A percentile compares a stretch with the other conserved stretches of the same genome.
Evolutionary conservation across 306 rosid genomes (phyloP).

Genomic region (Medicago arabica): DNA sequence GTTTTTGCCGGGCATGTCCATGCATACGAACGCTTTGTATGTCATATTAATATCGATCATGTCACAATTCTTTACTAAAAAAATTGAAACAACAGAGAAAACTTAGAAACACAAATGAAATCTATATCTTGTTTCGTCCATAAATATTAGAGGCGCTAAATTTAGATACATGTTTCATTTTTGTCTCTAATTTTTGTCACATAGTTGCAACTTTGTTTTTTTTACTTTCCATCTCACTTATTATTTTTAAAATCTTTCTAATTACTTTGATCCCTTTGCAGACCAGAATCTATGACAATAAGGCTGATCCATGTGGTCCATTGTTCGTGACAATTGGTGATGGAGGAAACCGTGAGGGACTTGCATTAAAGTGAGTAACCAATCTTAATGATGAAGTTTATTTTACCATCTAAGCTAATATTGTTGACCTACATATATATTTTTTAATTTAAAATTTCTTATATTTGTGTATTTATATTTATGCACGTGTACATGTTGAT

Average conservation of each 20-base stretch:
- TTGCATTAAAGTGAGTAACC: slow-evolving; percentile 59
- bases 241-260: neutral
- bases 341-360: slow-evolving; percentile 83
- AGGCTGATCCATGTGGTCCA: slow-evolving; percentile 67
- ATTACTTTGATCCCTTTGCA: slow-evolving; percentile 18
- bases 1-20: slow-evolving; percentile 82
- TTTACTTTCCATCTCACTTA: too few relatives aligned
- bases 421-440: too few relatives aligned
- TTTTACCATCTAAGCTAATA: neutral
- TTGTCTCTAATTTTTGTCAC: neutral
- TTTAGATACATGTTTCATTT: neutral
- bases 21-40: slow-evolving; percentile 87
- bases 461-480: too few relatives aligned
- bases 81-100: neutral
- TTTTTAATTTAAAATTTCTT: too few relatives aligned
- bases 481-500: neutral
- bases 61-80: neutral
- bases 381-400: too few relatives aligned
- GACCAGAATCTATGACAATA: slow-evolving; percentile 62
- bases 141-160: neutral
- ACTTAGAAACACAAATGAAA: neutral
- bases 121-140: neutral
- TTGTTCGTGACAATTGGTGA: slow-evolving; percentile 68
- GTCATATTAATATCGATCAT: slow-evolving; percentile 4
- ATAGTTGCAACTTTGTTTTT: neutral